These are phyloP conservation scores for Macrocystidia cucumis DNA, from an alignment of 1,284 basidiomycete species.

Conservation along the genomic window DNA sequence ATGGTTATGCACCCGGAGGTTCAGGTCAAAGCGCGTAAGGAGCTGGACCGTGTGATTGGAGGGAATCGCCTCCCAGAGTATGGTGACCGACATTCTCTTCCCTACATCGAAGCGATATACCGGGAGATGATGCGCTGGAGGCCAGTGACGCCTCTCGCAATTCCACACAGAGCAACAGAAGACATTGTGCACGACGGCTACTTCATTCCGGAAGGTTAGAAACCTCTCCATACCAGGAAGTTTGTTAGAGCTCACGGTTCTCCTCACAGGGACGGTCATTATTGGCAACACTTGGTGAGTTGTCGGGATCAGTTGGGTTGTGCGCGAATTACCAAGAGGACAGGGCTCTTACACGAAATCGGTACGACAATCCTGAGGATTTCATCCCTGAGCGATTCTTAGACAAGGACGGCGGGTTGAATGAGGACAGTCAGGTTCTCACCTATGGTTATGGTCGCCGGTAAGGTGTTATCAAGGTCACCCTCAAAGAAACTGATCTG, in stretches of 20 bases:
- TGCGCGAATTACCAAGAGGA: not conserved
- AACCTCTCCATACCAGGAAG: not conserved
- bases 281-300: constrained; percentile 1
- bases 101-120: constrained; percentile 24
- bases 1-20: constrained; percentile 26
- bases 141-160: constrained; percentile 9
- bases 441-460: constrained; percentile 15
- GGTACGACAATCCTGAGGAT: constrained; percentile 19
- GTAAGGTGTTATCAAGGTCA: too few species aligned
- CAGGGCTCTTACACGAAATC: constrained; percentile 24
- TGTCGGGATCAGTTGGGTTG: constrained; percentile 1
- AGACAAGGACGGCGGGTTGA: constrained; percentile 14
- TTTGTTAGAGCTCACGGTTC: not conserved
- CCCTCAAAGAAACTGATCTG: too few species aligned
- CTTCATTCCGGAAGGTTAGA: constrained; percentile 18
- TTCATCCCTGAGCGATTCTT: constrained; percentile 26
- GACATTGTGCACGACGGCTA: constrained; percentile 19
- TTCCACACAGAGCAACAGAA: constrained; percentile 12
- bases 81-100: constrained; percentile 22
- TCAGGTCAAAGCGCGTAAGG: constrained; percentile 21
- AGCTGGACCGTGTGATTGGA: constrained; percentile 22
- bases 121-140: constrained; percentile 19
- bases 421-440: constrained; percentile 14
- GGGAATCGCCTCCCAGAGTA: constrained; percentile 21
- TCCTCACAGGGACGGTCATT: not conserved